A percentile compares a stretch with the other conserved stretches of the same genome.
These are phyloP conservation scores for Verticillium zaregamsianum DNA, from an alignment of 2,329 filamentous ascomycete species.

Conservation along the genomic window DNA sequence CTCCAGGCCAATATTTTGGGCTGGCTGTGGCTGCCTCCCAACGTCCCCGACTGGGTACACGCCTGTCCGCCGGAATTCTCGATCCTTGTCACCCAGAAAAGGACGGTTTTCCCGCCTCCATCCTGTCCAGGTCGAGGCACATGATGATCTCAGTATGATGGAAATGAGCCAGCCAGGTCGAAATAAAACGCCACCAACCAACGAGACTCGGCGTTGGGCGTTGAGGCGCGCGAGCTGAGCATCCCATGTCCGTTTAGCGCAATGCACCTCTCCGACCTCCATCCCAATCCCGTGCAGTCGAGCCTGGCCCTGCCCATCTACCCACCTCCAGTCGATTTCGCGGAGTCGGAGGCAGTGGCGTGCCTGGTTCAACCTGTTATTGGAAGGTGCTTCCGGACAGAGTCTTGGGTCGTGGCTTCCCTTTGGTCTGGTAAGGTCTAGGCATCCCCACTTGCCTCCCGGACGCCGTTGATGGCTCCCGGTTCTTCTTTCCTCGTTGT, in stretches of 20 bases:
- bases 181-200: background rate
- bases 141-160: background rate
- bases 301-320: background rate
- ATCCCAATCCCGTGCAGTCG: background rate
- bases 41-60: too few relatives aligned
- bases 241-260: background rate
- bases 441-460: background rate
- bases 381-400: background rate
- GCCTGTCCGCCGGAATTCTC: background rate
- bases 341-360: background rate
- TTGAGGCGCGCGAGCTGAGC: background rate
- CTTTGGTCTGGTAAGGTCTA: background rate
- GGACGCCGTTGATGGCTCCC: background rate
- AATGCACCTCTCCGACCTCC: background rate
- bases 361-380: background rate
- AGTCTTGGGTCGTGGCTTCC: background rate
- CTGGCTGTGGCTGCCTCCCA: background rate
- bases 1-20: background rate
- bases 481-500: background rate
- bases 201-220: background rate
- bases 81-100: background rate
- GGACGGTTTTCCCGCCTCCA: background rate
- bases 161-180: background rate
- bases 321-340: background rate
- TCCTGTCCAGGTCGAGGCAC: background rate